phyloP scores from a whole-genome alignment of 148 eudicot species.

The Pouteria glomerata region DNA sequence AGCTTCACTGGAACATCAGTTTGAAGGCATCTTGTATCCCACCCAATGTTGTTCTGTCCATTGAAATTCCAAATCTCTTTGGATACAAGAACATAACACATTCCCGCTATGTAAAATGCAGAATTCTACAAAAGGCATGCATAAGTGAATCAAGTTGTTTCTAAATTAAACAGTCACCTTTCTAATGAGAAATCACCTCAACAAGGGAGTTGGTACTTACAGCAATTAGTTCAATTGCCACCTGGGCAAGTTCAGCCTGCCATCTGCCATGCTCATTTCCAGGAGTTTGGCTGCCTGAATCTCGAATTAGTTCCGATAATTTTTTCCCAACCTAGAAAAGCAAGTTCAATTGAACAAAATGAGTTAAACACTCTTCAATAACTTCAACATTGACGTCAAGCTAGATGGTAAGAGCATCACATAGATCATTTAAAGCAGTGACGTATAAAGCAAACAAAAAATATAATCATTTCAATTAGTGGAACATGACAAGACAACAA shows the following conservation, averaged over 20 bases:
- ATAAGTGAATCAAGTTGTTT: background rate
- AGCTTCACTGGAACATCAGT: background rate
- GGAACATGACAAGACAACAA: background rate
- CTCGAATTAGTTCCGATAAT: conserved; percentile 90
- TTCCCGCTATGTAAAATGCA: background rate
- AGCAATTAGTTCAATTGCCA: conserved; percentile 89
- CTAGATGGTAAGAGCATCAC: background rate
- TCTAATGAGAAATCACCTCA: background rate
- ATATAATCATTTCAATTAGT: background rate
- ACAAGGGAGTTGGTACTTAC: conserved; percentile 31
- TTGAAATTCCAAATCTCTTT: background rate
- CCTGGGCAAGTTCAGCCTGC: conserved; percentile 93
- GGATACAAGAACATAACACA: background rate
- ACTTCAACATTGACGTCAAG: background rate
- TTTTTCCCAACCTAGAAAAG: conserved; percentile 78
- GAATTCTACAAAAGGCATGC: background rate
- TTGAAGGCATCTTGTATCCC: background rate
- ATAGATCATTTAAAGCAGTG: background rate
- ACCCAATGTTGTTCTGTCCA: background rate
- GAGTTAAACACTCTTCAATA: background rate
- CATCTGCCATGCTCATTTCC: conserved; percentile 85
- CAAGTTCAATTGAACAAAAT: conserved; percentile 1
- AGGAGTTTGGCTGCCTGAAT: conserved; percentile 73
- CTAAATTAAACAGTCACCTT: background rate
- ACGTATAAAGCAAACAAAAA: background rate